Percentiles rank a stretch among this genome's conserved stretches.
These are phyloP conservation scores for Tolypocladium pustulatum DNA, from an alignment of 2,329 filamentous ascomycete species.

Conservation along the genomic window DNA sequence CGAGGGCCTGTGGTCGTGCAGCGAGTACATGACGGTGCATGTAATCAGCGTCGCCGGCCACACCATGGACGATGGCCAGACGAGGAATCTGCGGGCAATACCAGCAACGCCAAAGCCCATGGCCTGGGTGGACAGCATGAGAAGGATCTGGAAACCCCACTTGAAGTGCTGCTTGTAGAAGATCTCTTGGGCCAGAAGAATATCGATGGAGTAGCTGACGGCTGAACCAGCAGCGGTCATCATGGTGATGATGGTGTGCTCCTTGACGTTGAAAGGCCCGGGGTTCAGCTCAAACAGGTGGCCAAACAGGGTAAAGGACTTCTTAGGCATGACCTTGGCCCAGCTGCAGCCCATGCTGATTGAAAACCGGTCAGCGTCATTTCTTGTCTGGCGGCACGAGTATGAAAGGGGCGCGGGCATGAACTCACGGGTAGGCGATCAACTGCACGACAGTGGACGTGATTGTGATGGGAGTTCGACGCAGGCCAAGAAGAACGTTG, in stretches of 20 bases:
- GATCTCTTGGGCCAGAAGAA: constrained; percentile 29
- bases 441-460: constrained; percentile 45
- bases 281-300: constrained; percentile 24
- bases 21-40: constrained; percentile 49
- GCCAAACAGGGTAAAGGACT: constrained; percentile 20
- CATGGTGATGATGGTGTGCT: constrained; percentile 38
- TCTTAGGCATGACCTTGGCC: constrained; percentile 20
- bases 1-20: constrained; percentile 48
- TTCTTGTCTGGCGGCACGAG: neutral
- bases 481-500: constrained; percentile 42
- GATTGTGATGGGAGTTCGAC: constrained; percentile 39
- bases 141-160: constrained; percentile 46
- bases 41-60: constrained; percentile 54
- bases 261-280: constrained; percentile 33
- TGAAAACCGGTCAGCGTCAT: neutral
- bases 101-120: constrained; percentile 56
- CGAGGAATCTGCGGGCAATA: constrained; percentile 46
- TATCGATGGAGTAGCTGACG: constrained; percentile 27
- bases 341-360: constrained; percentile 19
- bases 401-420: neutral
- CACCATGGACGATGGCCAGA: constrained; percentile 53
- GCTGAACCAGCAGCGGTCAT: constrained; percentile 27
- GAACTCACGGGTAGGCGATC: constrained; percentile 35
- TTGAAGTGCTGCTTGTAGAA: constrained; percentile 43
- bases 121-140: constrained; percentile 50